These are phyloP conservation scores for Creolimax fragrantissima DNA, from an alignment of 78 protist genomes.

Conservation along the genomic window DNA sequence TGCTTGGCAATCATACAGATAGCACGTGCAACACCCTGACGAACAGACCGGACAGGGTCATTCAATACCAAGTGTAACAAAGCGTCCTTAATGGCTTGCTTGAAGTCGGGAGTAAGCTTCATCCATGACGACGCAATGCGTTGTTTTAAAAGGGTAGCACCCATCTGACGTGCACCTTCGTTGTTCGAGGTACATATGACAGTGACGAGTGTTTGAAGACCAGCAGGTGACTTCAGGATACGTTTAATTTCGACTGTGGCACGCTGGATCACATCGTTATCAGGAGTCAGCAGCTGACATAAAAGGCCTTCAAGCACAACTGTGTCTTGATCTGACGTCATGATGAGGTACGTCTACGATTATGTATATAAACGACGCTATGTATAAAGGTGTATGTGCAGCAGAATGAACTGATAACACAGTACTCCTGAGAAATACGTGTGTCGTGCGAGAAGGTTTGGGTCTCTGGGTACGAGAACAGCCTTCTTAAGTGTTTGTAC, in stretches of 20 bases:
- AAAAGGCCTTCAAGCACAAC: neutral
- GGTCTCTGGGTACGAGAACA: neutral
- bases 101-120: neutral
- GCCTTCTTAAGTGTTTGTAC: neutral
- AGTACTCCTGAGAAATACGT: too few relatives aligned
- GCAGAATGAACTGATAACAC: neutral
- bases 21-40: neutral
- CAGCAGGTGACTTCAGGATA: neutral
- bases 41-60: neutral
- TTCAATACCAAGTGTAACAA: neutral
- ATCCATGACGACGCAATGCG: neutral
- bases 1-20: conserved; percentile 3
- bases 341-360: neutral
- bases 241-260: neutral
- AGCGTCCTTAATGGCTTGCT: neutral
- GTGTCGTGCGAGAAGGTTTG: neutral
- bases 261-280: neutral
- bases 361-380: neutral
- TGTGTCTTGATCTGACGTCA: neutral
- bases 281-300: neutral
- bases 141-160: neutral
- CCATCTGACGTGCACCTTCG: neutral
- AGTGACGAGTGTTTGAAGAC: neutral
- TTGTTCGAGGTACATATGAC: neutral
- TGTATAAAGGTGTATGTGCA: neutral